These are phyloP conservation scores for Tetrapisispora nanseiensis DNA, from an alignment of 805 yeast genomes.

Conservation along the genomic window DNA sequence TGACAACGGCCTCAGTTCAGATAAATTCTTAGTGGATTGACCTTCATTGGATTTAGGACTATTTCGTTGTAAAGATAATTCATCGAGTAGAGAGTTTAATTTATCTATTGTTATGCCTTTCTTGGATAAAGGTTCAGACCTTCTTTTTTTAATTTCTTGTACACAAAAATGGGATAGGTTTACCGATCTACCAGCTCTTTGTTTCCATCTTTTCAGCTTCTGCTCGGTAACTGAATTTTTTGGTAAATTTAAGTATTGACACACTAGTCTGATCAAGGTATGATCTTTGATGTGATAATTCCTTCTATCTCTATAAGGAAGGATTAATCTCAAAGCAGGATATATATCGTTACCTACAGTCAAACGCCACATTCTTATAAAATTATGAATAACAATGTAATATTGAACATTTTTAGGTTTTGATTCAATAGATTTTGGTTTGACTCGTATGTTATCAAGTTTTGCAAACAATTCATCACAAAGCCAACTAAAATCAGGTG, in stretches of 20 bases:
- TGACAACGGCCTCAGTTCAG: conserved; percentile 32
- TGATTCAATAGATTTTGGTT: conserved; percentile 5
- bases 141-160: conserved; percentile 36
- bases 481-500: conserved; percentile 32
- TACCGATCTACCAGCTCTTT: conserved; percentile 34
- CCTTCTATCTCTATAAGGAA: conserved; percentile 57
- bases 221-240: conserved; percentile 52
- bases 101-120: conserved; percentile 37
- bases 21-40: conserved; percentile 13
- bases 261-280: conserved; percentile 42
- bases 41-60: conserved; percentile 5
- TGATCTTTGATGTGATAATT: conserved; percentile 56
- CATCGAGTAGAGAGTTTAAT: conserved; percentile 40
- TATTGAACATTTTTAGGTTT: conserved; percentile 17
- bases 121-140: conserved; percentile 35
- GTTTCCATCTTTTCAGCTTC: conserved; percentile 40
- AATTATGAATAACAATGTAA: conserved; percentile 29
- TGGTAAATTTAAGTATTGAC: conserved; percentile 48
- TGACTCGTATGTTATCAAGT: conserved; percentile 17
- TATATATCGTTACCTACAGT: conserved; percentile 54
- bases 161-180: conserved; percentile 41
- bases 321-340: conserved; percentile 52
- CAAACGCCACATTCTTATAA: conserved; percentile 41
- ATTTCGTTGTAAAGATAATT: conserved; percentile 29
- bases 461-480: conserved; percentile 27